phyloP scores from a whole-genome alignment of 2,329 filamentous ascomycete species.

The Sordariomycetes sp. region DNA sequence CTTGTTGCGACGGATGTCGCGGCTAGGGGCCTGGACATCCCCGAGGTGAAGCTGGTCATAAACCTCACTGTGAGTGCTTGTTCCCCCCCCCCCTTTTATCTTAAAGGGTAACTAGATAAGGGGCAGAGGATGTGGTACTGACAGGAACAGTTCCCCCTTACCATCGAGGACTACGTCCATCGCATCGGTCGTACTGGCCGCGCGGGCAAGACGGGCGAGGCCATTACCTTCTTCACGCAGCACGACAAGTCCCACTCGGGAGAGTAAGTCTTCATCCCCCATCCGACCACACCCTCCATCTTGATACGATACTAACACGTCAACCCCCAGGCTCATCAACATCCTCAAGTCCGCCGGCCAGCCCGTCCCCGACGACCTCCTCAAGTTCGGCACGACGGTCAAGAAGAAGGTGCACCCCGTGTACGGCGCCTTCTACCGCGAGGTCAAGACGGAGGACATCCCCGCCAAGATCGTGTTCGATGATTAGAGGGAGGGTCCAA shows the following conservation, averaged over 20 bases:
- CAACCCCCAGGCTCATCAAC: constrained; percentile 56
- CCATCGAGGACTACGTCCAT: constrained; percentile 95
- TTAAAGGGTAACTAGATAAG: too few relatives aligned
- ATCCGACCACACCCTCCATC: neutral
- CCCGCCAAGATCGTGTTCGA: constrained; percentile 86
- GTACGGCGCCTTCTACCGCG: constrained; percentile 93
- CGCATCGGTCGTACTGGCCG: constrained; percentile 91
- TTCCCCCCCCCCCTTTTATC: neutral
- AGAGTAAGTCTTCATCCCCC: constrained; percentile 45
- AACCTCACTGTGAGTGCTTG: constrained; percentile 60
- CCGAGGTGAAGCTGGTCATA: constrained; percentile 85
- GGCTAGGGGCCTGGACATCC: constrained; percentile 86
- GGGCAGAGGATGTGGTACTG: neutral
- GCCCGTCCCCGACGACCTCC: constrained; percentile 72
- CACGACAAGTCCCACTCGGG: constrained; percentile 88
- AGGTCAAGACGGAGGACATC: constrained; percentile 70
- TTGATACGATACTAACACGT: constrained; percentile 3
- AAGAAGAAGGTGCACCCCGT: constrained; percentile 97
- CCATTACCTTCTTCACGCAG: constrained; percentile 89
- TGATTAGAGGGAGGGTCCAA: constrained; percentile 4
- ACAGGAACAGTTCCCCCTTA: constrained; percentile 60
- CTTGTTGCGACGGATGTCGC: constrained; percentile 95
- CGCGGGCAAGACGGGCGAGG: constrained; percentile 76
- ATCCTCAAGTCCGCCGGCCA: constrained; percentile 90
- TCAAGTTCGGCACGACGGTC: constrained; percentile 95